Evolutionary conservation across 1,139 yeast genomes (phyloP).

Genomic region (Candida gigantensis): DNA sequence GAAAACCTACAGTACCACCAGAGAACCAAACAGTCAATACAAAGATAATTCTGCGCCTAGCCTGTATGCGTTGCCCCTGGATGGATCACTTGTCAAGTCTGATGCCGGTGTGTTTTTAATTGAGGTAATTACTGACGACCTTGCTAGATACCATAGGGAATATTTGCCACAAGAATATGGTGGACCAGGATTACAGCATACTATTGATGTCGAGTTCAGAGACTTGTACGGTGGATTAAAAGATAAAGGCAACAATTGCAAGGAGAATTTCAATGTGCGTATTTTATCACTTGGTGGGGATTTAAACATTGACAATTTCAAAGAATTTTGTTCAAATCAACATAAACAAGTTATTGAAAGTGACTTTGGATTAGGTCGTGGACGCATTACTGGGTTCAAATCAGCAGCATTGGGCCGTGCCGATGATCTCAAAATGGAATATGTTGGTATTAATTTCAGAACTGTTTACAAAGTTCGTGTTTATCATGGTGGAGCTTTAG

Average conservation of each 20-base stretch:
- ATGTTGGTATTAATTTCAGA: conserved; percentile 33
- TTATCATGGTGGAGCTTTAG: conserved; percentile 73
- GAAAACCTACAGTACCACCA: conserved; percentile 30
- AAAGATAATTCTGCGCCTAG: conserved; percentile 26
- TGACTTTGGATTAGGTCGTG: conserved; percentile 45
- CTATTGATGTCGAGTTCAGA: conserved; percentile 49
- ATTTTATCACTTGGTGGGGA: conserved; percentile 50
- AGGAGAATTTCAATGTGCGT: conserved; percentile 47
- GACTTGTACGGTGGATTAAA: conserved; percentile 35
- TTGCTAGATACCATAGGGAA: conserved; percentile 63
- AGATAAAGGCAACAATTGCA: conserved; percentile 29
- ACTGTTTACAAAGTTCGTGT: conserved; percentile 53
- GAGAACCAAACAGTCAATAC: conserved; percentile 20
- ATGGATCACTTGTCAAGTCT: conserved; percentile 53
- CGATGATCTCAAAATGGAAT: conserved; percentile 19
- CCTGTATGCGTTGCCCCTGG: conserved; percentile 25
- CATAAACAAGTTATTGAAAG: conserved; percentile 25
- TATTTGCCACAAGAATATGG: conserved; percentile 56
- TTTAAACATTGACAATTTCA: conserved; percentile 32
- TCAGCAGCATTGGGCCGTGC: conserved; percentile 45
- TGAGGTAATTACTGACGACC: conserved; percentile 63
- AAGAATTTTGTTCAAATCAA: conserved; percentile 20
- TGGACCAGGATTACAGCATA: conserved; percentile 61
- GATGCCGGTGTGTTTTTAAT: conserved; percentile 70
- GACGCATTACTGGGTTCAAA: conserved; percentile 45